These are phyloP conservation scores for Neocatenulostroma microsporum DNA, from an alignment of 2,329 filamentous ascomycete species.

Conservation along the genomic window DNA sequence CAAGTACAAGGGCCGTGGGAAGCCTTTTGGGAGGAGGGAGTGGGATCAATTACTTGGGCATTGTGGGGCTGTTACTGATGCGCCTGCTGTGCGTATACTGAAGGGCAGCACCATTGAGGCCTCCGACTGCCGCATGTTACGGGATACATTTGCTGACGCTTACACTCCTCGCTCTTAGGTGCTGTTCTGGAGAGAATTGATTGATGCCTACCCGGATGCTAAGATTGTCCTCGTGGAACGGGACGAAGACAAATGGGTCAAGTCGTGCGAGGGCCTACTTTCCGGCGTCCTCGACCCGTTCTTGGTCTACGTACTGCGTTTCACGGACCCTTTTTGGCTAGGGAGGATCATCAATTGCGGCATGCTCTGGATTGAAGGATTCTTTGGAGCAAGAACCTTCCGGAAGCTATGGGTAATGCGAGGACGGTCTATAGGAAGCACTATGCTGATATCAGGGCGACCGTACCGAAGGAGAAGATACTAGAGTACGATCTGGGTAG, in stretches of 20 bases:
- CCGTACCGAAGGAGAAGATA: conserved; percentile 17
- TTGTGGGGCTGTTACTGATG: conserved; percentile 27
- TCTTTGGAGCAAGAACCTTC: not conserved
- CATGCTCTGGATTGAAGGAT: not conserved
- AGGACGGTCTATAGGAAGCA: conserved; percentile 6
- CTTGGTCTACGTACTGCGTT: not conserved
- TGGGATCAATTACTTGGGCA: conserved; percentile 27
- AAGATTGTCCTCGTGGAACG: conserved; percentile 31
- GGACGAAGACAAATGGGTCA: conserved; percentile 16
- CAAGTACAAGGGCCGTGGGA: conserved; percentile 11
- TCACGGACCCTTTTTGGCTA: conserved; percentile 1
- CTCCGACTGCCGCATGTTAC: no score
- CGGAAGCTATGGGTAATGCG: not conserved
- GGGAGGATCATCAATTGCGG: not conserved
- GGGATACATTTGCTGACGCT: no score
- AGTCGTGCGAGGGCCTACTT: conserved; percentile 2
- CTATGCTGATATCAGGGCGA: conserved; percentile 12
- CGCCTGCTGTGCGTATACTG: no score
- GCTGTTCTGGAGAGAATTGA: conserved; percentile 31
- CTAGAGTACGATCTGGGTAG: conserved; percentile 27
- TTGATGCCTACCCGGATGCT: conserved; percentile 30
- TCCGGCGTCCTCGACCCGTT: not conserved
- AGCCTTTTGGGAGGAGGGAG: conserved; percentile 15
- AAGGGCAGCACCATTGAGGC: no score
- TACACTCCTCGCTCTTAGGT: no score